Conservation (phyloP, 306 rosid genomes). For the Alnus rubra region DNA sequence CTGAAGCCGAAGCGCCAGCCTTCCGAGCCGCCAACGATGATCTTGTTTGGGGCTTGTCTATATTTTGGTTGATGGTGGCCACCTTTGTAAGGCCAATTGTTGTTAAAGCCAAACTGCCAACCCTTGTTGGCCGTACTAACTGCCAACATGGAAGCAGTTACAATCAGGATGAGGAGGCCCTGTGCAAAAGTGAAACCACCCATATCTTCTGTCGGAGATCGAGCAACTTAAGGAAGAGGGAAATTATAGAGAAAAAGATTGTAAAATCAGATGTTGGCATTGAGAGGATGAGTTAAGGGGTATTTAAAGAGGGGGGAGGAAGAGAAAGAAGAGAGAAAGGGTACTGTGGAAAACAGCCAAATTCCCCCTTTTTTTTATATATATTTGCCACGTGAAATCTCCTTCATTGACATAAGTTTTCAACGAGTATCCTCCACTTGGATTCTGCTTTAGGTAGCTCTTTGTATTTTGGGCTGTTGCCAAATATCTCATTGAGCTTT, state of each 20-base stretch:
- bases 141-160: conserved; percentile 32
- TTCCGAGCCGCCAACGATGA: conserved; percentile 58
- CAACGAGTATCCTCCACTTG: too few relatives aligned
- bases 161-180: conserved; percentile 2
- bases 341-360: conserved; percentile 38
- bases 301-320: conserved; percentile 23
- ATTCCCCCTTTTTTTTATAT: conserved; percentile 13
- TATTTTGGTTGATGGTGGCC: conserved; percentile 29
- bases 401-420: not conserved
- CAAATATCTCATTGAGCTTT: too few relatives aligned
- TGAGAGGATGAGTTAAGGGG: conserved; percentile 7
- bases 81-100: conserved; percentile 36
- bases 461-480: too few relatives aligned
- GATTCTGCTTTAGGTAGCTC: too few relatives aligned
- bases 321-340: not conserved
- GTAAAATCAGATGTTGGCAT: conserved; percentile 1
- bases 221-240: not conserved
- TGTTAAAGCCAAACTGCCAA: conserved; percentile 43
- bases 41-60: conserved; percentile 30
- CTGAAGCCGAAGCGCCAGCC: conserved; percentile 56
- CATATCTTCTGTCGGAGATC: not conserved
- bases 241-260: not conserved
- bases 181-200: conserved; percentile 21
- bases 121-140: conserved; percentile 42
- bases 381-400: not conserved